Conservation (phyloP, 805 yeast genomes). For the Lachancea lanzarotensis region DNA sequence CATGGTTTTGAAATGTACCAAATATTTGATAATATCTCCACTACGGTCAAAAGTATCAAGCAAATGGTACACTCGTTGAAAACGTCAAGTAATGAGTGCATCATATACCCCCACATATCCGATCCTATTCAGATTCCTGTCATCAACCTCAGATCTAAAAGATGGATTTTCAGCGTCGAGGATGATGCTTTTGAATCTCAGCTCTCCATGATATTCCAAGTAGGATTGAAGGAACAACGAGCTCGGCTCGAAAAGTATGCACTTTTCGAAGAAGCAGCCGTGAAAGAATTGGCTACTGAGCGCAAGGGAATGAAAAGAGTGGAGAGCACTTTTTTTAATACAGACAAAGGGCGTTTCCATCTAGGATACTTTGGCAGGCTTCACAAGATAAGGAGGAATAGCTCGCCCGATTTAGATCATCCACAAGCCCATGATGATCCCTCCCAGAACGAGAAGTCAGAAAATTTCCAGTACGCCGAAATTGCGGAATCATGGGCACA, state of each 20-base stretch:
- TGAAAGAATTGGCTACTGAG: slow-evolving; percentile 8
- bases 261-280: slow-evolving; percentile 34
- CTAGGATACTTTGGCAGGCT: neutral
- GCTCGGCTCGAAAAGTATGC: slow-evolving; percentile 47
- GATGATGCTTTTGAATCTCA: slow-evolving; percentile 88
- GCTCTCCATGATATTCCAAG: slow-evolving; percentile 54
- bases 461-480: neutral
- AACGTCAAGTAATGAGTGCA: slow-evolving; percentile 34
- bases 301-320: slow-evolving; percentile 3
- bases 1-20: slow-evolving; percentile 67
- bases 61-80: slow-evolving; percentile 51
- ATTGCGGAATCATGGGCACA: neutral
- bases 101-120: slow-evolving; percentile 36
- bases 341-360: neutral
- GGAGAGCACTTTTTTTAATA: neutral
- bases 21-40: slow-evolving; percentile 71
- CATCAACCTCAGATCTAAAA: slow-evolving; percentile 47
- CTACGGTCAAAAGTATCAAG: slow-evolving; percentile 56
- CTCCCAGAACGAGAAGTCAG: neutral
- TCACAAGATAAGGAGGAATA: neutral
- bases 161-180: slow-evolving; percentile 60
- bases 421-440: too few species aligned
- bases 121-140: slow-evolving; percentile 48
- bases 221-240: slow-evolving; percentile 62
- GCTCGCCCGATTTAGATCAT: neutral